A percentile compares a stretch with the other conserved stretches of the same genome.
phyloP scores from a whole-genome alignment of 441 rosid species.

The Euphorbia schlechtendalii region DNA sequence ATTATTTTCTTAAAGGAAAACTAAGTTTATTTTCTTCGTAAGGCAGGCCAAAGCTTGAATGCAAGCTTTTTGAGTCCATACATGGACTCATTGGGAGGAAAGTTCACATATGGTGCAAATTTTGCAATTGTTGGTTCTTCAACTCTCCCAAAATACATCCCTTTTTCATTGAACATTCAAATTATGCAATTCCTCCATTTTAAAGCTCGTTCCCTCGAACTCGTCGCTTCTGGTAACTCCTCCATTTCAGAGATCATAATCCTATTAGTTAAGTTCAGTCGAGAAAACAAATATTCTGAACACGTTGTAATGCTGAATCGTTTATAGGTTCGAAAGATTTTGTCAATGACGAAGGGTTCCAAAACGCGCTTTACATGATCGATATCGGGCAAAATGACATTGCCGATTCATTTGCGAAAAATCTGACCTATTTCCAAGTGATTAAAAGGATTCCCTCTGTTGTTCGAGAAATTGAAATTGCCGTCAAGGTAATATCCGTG shows the following conservation, averaged over 20 bases:
- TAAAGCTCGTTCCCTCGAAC: constrained; percentile 58
- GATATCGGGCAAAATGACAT: constrained; percentile 85
- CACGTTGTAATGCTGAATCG: neutral
- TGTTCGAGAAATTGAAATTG: constrained; percentile 24
- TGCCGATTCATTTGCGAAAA: constrained; percentile 54
- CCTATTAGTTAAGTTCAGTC: too few species aligned
- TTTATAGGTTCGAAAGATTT: constrained; percentile 28
- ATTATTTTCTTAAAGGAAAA: too few species aligned
- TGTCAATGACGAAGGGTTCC: constrained; percentile 44
- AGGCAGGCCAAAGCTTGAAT: constrained; percentile 74
- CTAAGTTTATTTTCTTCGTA: too few species aligned
- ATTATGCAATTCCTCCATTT: constrained; percentile 78
- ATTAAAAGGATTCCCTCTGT: constrained; percentile 38
- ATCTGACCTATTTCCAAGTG: constrained; percentile 39
- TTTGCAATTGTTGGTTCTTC: constrained; percentile 76
- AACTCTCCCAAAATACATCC: constrained; percentile 64
- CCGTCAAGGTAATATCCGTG: constrained; percentile 16
- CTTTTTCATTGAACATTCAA: constrained; percentile 69
- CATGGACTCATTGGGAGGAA: constrained; percentile 53
- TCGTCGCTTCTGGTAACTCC: constrained; percentile 37
- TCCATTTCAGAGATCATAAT: neutral
- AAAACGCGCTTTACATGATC: constrained; percentile 64
- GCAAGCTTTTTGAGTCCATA: constrained; percentile 57
- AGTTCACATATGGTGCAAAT: constrained; percentile 63
- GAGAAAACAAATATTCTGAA: too few species aligned